phyloP scores from a whole-genome alignment of 108 stramenopile genomes.

The Fistulifera pelliculosa region DNA sequence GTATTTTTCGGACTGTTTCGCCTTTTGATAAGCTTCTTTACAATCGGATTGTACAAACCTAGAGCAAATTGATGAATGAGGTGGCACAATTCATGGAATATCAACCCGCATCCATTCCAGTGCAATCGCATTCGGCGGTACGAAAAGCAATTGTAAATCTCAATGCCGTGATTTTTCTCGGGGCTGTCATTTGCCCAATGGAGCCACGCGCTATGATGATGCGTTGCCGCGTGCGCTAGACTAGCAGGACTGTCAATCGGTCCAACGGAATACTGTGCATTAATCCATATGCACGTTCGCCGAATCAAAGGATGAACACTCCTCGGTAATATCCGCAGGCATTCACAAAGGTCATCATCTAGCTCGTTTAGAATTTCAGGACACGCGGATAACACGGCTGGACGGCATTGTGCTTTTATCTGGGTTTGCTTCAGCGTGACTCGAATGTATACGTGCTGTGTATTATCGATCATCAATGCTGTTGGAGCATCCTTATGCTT shows the following conservation, averaged over 20 bases:
- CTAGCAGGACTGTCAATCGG: slow-evolving; percentile 33
- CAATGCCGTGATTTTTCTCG: slow-evolving; percentile 57
- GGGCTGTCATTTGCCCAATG: slow-evolving; percentile 49
- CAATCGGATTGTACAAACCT: slow-evolving; percentile 45
- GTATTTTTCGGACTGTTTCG: slow-evolving; percentile 41
- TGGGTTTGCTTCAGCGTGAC: slow-evolving; percentile 40
- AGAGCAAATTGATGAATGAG: slow-evolving; percentile 68
- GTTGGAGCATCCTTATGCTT: background rate
- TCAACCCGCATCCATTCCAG: slow-evolving; percentile 73
- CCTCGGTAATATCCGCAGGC: slow-evolving; percentile 45
- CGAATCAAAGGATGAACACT: slow-evolving; percentile 45
- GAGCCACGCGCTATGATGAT: slow-evolving; percentile 67
- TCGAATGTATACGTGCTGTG: slow-evolving; percentile 33
- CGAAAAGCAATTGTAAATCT: slow-evolving; percentile 66
- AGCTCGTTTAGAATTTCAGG: slow-evolving; percentile 43
- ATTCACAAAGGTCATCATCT: slow-evolving; percentile 44
- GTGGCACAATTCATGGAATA: slow-evolving; percentile 82
- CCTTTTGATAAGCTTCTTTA: slow-evolving; percentile 28
- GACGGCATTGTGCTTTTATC: slow-evolving; percentile 37
- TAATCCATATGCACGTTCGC: slow-evolving; percentile 68
- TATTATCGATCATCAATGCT: slow-evolving; percentile 60
- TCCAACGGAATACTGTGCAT: slow-evolving; percentile 54
- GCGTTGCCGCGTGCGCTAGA: slow-evolving; percentile 61
- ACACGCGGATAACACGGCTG: slow-evolving; percentile 45
- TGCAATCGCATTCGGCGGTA: slow-evolving; percentile 65